Evolutionary conservation across 352 stramenopile genomes (phyloP), one percentile per base, ranked within the genome.

Genomic region (Globisporangium irregulare): DNA sequence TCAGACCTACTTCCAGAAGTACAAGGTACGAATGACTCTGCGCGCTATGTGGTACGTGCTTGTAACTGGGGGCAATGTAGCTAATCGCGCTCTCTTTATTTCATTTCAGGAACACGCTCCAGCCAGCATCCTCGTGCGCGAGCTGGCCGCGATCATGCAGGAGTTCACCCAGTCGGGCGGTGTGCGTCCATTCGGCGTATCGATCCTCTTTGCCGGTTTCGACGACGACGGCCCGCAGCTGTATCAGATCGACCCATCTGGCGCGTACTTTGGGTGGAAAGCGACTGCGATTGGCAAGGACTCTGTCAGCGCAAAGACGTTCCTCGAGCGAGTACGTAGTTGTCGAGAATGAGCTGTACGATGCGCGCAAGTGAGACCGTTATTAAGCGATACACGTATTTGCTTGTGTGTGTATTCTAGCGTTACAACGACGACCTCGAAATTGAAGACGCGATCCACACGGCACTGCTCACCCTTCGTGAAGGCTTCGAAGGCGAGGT

Each of bases 361-460:
- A 4, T 14, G 25, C 14, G 34, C 41, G 36, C 32, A 22, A 25
- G 43, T 77, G 22, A 41, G 22, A 41, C 12, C 38, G 8, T 66
- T 12, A 53, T 7, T 60, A 43, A 60, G 27, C 15, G n/a, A n/a
- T 32, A 10, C 74, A 18, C 59, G 10, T 50, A 4, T 22, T 15
- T 29, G 22, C 22, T 66, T 59, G 46, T 20, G n/a, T 71, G 36
- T 32, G 29, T 32, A 7, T 8, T 29, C 15, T 70, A 95, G 86
- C 84, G 87, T 77, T 97, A 91, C 78, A 93, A 93, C 56, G 96
- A 99, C 64, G 98, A 99, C 69, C 98, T 99, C 77, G 97, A 99
- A 77, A 90, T 99, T 65, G 98, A 99, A 90, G 98, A 99, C 82
- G 98, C 97, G 8, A 98, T 99, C 75, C 97, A 99, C 82, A 99